Conservation (phyloP, 305 asterid genomes). For the Fraxinus xanthoxyloides region DNA sequence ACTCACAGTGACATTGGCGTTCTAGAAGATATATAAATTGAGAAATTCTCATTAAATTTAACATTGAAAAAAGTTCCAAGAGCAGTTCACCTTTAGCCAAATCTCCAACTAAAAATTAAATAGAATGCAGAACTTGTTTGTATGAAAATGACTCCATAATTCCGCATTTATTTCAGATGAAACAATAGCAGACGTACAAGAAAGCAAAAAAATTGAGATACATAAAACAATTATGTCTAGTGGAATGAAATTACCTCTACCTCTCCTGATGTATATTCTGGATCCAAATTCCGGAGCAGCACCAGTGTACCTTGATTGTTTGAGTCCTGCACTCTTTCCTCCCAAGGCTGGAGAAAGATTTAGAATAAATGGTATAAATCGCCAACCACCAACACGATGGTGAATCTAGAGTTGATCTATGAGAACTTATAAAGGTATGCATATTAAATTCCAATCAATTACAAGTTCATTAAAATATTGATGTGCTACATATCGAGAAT, state of each 20-base stretch:
- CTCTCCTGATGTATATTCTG: slow-evolving; percentile 44
- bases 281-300: slow-evolving; percentile 42
- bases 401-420: neutral
- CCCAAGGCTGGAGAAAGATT: slow-evolving; percentile 36
- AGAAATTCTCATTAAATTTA: neutral
- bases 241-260: slow-evolving; percentile 36
- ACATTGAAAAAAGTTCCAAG: neutral
- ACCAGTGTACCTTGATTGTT: slow-evolving; percentile 31
- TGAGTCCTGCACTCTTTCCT: slow-evolving; percentile 37
- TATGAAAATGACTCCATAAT: neutral
- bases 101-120: neutral
- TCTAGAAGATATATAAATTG: neutral
- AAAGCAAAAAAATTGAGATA: neutral
- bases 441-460: neutral
- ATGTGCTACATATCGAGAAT: neutral
- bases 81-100: neutral
- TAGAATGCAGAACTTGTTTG: neutral
- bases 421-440: neutral
- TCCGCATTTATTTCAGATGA: neutral
- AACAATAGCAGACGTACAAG: neutral
- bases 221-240: neutral
- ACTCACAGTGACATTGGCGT: neutral
- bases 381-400: neutral
- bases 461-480: neutral
- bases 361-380: neutral